A percentile compares a stretch with the other conserved stretches of the same genome.
These are phyloP conservation scores for Vitis vinifera DNA, from an alignment of 164 flowering plant species.

Conservation along the genomic window DNA sequence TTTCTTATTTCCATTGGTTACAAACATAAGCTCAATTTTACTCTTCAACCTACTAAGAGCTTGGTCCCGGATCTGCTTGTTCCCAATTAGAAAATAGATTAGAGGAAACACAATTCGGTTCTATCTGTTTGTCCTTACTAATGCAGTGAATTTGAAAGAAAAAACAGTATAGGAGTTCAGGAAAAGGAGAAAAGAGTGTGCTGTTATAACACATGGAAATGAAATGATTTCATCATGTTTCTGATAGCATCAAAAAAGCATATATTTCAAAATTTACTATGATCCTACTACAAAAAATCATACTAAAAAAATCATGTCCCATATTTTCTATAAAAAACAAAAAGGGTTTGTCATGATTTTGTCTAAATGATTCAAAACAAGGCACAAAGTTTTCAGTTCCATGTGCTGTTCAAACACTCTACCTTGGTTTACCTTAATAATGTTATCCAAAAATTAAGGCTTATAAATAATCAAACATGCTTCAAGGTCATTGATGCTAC, in stretches of 20 bases:
- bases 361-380: not conserved
- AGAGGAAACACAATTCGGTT: constrained; percentile 2
- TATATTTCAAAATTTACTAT: no score
- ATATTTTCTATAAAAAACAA: not conserved
- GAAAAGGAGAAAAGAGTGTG: not conserved
- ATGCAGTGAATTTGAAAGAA: not conserved
- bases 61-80: constrained; percentile 68
- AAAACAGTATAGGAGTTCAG: not conserved
- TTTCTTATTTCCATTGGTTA: constrained; percentile 59
- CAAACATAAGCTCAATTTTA: constrained; percentile 70
- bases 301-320: not conserved
- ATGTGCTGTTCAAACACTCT: not conserved
- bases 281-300: no score
- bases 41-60: constrained; percentile 76
- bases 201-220: not conserved
- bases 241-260: no score
- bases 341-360: not conserved
- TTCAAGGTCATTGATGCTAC: no score
- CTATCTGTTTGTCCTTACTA: not conserved
- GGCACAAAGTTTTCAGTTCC: not conserved
- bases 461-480: no score
- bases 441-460: not conserved
- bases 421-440: no score
- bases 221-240: not conserved
- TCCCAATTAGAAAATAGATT: constrained; percentile 10